Conservation (phyloP, 2,329 filamentous ascomycete species). For the Meredithiella fracta region DNA sequence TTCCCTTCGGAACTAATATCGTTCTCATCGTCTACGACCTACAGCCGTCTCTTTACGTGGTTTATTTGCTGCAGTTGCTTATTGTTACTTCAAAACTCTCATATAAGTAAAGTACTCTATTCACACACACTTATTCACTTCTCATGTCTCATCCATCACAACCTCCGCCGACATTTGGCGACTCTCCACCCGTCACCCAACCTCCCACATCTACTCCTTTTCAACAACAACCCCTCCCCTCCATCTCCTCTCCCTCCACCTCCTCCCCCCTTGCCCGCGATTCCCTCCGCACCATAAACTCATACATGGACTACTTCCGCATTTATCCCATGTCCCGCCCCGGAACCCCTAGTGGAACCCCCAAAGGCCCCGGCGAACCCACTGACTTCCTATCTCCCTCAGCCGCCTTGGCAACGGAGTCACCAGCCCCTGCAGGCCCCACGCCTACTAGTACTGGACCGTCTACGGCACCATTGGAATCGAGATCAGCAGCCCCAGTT, state of each 20-base stretch:
- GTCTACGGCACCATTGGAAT: not conserved
- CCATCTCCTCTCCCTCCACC: not conserved
- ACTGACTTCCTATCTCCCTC: not conserved
- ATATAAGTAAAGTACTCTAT: no score
- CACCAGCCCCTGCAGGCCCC: not conserved
- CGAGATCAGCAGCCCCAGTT: not conserved
- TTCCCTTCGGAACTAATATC: no score
- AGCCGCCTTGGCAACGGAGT: not conserved
- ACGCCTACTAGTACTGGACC: not conserved
- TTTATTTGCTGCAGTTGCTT: no score
- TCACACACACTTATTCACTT: no score
- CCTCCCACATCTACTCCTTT: not conserved
- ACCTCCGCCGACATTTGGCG: not conserved
- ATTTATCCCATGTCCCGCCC: conserved; percentile 7
- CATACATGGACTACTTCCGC: conserved; percentile 10
- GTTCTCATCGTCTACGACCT: no score
- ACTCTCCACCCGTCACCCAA: not conserved
- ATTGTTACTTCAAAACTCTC: no score
- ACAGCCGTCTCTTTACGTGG: no score
- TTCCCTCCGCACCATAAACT: conserved; percentile 1
- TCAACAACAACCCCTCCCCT: not conserved
- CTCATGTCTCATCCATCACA: not conserved
- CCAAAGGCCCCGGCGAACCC: not conserved
- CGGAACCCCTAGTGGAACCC: conserved; percentile 3
- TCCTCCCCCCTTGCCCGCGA: not conserved